Conservation (phyloP, 495 filamentous ascomycete species). For the Penicillium manginii region DNA sequence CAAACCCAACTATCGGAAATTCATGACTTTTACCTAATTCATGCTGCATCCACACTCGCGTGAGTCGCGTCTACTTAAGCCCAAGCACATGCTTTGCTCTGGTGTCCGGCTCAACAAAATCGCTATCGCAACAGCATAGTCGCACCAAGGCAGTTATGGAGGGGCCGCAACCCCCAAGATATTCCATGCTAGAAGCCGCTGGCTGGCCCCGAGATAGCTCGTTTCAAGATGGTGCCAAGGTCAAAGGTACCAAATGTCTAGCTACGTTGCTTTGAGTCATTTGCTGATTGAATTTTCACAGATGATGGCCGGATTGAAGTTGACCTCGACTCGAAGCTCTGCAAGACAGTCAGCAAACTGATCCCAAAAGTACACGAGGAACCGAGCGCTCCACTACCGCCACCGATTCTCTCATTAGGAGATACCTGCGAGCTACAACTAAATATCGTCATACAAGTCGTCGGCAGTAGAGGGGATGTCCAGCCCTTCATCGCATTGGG, state of each 20-base stretch:
- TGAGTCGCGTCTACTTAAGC: no score
- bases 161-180: slow-evolving; percentile 13
- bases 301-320: slow-evolving; percentile 34
- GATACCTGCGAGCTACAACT: slow-evolving; percentile 24
- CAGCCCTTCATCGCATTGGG: slow-evolving; percentile 59
- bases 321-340: slow-evolving; percentile 29
- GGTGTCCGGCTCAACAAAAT: no score
- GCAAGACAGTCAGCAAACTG: slow-evolving; percentile 21
- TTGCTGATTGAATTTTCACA: no score
- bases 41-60: no score
- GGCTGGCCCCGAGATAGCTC: slow-evolving; percentile 5
- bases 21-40: no score
- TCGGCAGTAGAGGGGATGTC: slow-evolving; percentile 58
- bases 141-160: no score
- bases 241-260: slow-evolving; percentile 4
- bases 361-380: slow-evolving; percentile 16
- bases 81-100: no score
- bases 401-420: not conserved
- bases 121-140: no score
- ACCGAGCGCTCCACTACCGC: not conserved
- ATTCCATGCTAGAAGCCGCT: slow-evolving; percentile 11
- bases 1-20: no score
- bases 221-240: slow-evolving; percentile 1
- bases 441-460: slow-evolving; percentile 59
- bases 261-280: no score